These are phyloP conservation scores for Phaffia australis DNA, from an alignment of 768 basidiomycete genomes.

Conservation along the genomic window DNA sequence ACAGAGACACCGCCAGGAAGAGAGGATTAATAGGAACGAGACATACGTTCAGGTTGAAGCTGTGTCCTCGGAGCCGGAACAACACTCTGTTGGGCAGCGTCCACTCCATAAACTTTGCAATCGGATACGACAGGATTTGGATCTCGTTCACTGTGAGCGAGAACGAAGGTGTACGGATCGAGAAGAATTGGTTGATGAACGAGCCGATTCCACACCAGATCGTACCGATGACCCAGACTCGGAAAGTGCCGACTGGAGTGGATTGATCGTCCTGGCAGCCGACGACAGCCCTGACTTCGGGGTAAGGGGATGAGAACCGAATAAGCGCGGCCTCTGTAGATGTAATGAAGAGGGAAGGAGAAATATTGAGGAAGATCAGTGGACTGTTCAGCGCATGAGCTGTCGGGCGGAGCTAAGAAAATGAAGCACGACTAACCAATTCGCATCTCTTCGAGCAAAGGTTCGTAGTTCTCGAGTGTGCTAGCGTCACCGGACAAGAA, in stretches of 20 bases:
- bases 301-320: slow-evolving; percentile 29
- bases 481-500: slow-evolving; percentile 21
- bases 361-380: not conserved
- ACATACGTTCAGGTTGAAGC: slow-evolving; percentile 16
- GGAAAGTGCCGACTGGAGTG: slow-evolving; percentile 47
- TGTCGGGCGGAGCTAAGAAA: too few species aligned
- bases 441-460: slow-evolving; percentile 24
- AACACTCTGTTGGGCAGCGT: slow-evolving; percentile 8
- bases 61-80: slow-evolving; percentile 13
- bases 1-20: not conserved
- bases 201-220: slow-evolving; percentile 28
- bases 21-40: not conserved
- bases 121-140: slow-evolving; percentile 20
- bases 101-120: slow-evolving; percentile 14
- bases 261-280: slow-evolving; percentile 53
- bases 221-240: slow-evolving; percentile 43
- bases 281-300: slow-evolving; percentile 56
- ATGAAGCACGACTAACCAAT: not conserved
- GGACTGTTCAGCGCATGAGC: not conserved
- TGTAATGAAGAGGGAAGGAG: too few species aligned
- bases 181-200: slow-evolving; percentile 35
- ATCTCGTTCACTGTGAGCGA: slow-evolving; percentile 22
- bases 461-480: slow-evolving; percentile 21
- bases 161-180: slow-evolving; percentile 20
- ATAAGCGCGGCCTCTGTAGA: slow-evolving; percentile 33